Conservation (phyloP, 257 asterid species). For the Forsythia suspensa region DNA sequence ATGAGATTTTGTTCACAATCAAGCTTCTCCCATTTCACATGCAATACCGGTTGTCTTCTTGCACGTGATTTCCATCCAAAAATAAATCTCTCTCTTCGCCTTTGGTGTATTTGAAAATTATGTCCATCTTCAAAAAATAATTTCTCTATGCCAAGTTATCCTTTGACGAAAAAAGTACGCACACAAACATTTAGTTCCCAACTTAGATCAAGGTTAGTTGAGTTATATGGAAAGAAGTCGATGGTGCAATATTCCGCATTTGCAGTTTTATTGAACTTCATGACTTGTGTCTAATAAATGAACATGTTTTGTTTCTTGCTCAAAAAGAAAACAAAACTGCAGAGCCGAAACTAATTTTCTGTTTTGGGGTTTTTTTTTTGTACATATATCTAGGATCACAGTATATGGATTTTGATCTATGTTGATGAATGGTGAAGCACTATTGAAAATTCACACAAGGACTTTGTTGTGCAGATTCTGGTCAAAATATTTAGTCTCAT, state of each 20-base stretch:
- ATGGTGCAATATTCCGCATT: background rate
- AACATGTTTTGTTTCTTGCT: background rate
- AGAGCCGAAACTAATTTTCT: background rate
- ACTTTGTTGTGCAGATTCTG: conserved; percentile 6
- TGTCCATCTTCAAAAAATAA: background rate
- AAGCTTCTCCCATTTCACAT: background rate
- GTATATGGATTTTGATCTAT: background rate
- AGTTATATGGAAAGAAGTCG: background rate
- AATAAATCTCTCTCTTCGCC: background rate
- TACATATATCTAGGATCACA: background rate
- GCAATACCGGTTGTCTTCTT: background rate
- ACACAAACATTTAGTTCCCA: background rate
- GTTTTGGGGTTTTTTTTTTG: background rate
- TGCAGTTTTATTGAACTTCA: background rate
- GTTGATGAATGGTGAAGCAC: background rate
- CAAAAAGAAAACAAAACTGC: background rate
- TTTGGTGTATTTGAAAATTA: background rate
- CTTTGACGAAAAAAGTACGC: background rate
- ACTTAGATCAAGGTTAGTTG: background rate
- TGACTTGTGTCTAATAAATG: background rate
- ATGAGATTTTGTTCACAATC: background rate
- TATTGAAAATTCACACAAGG: background rate
- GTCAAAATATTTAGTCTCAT: background rate
- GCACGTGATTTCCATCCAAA: background rate
- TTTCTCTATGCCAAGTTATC: background rate